A percentile compares a stretch with the other conserved stretches of the same genome.
Evolutionary conservation across 1,284 basidiomycete species (phyloP).

Genomic region (Ceratobasidium sp.): DNA sequence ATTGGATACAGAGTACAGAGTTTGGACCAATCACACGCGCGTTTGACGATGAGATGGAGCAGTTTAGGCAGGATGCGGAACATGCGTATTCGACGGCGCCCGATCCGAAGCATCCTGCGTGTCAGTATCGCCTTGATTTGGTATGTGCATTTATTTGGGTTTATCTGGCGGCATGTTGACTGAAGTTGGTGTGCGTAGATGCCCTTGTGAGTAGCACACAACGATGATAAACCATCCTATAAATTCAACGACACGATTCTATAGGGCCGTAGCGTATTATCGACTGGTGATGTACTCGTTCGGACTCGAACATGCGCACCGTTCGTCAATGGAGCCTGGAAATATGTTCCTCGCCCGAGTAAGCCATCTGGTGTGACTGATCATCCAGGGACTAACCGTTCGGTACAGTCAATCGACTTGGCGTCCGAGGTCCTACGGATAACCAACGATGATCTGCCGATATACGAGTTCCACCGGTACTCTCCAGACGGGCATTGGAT

Average conservation of each 20-base stretch:
- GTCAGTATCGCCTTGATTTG: constrained; percentile 53
- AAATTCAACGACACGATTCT: constrained; percentile 49
- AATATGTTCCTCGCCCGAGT: constrained; percentile 78
- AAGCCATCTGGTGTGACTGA: constrained; percentile 40
- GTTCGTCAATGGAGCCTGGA: constrained; percentile 73
- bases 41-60: constrained; percentile 70
- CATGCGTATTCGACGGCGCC: constrained; percentile 69
- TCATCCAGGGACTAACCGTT: neutral
- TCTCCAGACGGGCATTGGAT: constrained; percentile 90
- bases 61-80: constrained; percentile 75
- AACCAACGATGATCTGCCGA: constrained; percentile 74
- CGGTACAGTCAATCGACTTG: constrained; percentile 73
- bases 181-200: constrained; percentile 72
- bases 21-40: constrained; percentile 57
- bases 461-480: constrained; percentile 82
- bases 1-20: neutral
- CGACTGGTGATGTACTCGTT: constrained; percentile 87
- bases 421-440: constrained; percentile 76
- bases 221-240: neutral
- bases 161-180: constrained; percentile 20
- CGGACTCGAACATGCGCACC: constrained; percentile 84
- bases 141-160: constrained; percentile 55
- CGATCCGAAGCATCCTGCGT: constrained; percentile 56
- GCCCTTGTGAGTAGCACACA: constrained; percentile 71
- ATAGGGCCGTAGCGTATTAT: constrained; percentile 78